Evolutionary conservation across 768 basidiomycete species (phyloP).

Genomic region (Candolleomyces aberdarensis): DNA sequence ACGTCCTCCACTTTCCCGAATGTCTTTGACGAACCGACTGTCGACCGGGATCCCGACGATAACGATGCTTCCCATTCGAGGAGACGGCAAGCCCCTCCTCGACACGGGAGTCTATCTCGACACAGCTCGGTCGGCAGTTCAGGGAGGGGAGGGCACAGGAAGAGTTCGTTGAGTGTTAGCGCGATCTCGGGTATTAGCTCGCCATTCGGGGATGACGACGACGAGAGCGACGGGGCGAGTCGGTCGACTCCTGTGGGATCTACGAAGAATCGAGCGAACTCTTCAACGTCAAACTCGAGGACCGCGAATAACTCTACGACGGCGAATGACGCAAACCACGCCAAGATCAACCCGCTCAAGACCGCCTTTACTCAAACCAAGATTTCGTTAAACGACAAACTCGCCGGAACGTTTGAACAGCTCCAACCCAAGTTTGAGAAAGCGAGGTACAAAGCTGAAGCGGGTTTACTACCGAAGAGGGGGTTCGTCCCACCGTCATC

Average conservation of each 20-base stretch:
- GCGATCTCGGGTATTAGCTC: too few relatives aligned
- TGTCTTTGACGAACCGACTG: neutral
- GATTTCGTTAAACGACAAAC: neutral
- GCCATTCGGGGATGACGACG: too few relatives aligned
- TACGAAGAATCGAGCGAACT: neutral
- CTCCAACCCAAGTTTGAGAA: conserved; percentile 52
- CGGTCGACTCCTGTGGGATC: neutral
- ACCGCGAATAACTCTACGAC: too few relatives aligned
- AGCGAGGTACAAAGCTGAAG: conserved; percentile 70
- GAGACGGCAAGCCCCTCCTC: neutral
- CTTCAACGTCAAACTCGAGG: neutral
- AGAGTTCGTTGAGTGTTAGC: neutral
- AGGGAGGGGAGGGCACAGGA: neutral
- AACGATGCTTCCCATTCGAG: neutral
- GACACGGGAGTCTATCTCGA: neutral
- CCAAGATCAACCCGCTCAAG: too few relatives aligned
- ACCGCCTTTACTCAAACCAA: too few relatives aligned
- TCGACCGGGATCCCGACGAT: neutral
- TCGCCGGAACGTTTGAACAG: neutral
- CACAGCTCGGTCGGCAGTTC: neutral
- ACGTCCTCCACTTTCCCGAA: neutral
- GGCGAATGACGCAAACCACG: too few relatives aligned
- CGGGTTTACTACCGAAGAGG: conserved; percentile 50
- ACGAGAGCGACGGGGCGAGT: too few relatives aligned
- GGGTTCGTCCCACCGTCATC: conserved; percentile 42